A percentile compares a stretch with the other conserved stretches of the same genome.
These are phyloP conservation scores for Tritrichomonas musculus DNA, from an alignment of 208 protist species.

Conservation along the genomic window DNA sequence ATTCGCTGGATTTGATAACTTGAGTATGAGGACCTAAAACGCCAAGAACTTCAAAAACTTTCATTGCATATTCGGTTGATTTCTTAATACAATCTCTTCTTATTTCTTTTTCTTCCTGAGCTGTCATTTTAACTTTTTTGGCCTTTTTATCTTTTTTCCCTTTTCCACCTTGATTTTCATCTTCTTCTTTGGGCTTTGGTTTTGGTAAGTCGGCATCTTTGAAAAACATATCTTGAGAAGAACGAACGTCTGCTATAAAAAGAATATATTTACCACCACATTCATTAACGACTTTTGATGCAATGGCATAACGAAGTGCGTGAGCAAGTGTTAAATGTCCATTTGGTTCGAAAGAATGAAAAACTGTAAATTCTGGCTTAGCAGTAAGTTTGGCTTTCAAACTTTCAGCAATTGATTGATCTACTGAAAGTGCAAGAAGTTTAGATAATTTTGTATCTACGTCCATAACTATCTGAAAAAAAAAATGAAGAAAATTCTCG, in stretches of 20 bases:
- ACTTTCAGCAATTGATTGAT: neutral
- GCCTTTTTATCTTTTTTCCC: no score
- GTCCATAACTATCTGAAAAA: no score
- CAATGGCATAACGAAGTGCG: neutral
- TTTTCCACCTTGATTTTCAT: no score
- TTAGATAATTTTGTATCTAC: neutral
- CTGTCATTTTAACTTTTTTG: no score
- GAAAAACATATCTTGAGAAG: neutral
- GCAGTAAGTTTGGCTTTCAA: neutral
- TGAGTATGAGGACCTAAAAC: neutral
- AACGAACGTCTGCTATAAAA: neutral
- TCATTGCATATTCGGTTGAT: neutral
- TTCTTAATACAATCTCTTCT: no score
- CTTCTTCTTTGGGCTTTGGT: no score
- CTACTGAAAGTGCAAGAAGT: neutral
- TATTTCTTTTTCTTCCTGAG: no score
- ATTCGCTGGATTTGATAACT: neutral
- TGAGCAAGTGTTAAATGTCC: neutral
- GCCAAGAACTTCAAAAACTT: neutral
- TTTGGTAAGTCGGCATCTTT: neutral
- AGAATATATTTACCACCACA: slow-evolving; percentile 20
- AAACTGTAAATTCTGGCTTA: neutral
- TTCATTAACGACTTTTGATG: neutral
- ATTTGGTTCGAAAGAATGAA: neutral
- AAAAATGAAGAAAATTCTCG: no score